phyloP scores from a whole-genome alignment of 1,284 basidiomycete species.

The Bondarzewia mesenterica region DNA sequence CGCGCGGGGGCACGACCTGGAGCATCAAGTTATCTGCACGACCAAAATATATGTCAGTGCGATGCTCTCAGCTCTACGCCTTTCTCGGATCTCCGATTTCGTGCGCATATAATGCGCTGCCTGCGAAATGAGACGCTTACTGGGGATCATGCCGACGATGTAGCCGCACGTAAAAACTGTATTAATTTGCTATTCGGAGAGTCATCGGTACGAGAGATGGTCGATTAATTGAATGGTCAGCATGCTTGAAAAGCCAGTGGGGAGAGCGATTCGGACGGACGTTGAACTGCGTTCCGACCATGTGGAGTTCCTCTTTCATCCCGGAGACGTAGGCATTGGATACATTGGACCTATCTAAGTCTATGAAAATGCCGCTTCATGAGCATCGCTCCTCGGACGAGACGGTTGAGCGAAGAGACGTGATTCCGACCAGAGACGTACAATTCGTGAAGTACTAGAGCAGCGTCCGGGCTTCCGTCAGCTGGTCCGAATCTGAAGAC shows the following conservation, averaged over 20 bases:
- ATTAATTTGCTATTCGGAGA: constrained; percentile 68
- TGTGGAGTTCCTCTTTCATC: constrained; percentile 71
- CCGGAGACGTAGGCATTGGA: constrained; percentile 73
- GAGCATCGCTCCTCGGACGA: background rate
- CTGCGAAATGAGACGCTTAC: too few relatives aligned
- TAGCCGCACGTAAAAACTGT: constrained; percentile 69
- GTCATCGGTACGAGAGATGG: too few relatives aligned
- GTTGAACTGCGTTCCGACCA: constrained; percentile 67
- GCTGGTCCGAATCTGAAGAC: background rate
- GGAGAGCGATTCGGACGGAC: constrained; percentile 22
- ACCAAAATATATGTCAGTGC: too few relatives aligned
- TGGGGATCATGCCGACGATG: constrained; percentile 66
- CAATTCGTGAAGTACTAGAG: constrained; percentile 59
- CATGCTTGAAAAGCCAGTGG: too few relatives aligned
- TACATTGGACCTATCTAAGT: constrained; percentile 60
- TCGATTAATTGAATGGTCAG: background rate
- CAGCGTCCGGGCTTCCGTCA: background rate
- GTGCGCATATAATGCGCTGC: too few relatives aligned
- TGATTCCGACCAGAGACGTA: constrained; percentile 20
- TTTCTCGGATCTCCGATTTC: too few relatives aligned
- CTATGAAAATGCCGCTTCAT: constrained; percentile 20
- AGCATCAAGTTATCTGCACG: constrained; percentile 57
- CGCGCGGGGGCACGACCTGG: constrained; percentile 49
- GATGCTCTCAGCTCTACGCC: too few relatives aligned
- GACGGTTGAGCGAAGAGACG: background rate